phyloP scores from a whole-genome alignment of 169 alveolate genomes.

The Eimeria tenella region DNA sequence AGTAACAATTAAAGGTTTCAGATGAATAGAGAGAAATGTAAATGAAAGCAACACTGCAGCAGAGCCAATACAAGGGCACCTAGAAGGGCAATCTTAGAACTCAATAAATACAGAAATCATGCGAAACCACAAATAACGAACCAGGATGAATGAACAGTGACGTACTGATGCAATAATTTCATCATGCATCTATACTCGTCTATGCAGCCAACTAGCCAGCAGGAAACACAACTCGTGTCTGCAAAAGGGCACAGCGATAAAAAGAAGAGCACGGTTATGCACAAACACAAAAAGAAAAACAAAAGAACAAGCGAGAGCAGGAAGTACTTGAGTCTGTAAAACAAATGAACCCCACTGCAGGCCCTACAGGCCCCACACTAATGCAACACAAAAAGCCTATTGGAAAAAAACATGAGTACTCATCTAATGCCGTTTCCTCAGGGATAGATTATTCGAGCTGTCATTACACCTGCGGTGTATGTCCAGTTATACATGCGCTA shows the following conservation, averaged over 20 bases:
- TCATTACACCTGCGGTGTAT: neutral
- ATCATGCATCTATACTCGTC: slow-evolving; percentile 56
- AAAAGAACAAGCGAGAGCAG: too few relatives aligned
- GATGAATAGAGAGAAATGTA: too few relatives aligned
- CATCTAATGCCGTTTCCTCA: neutral
- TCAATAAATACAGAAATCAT: neutral
- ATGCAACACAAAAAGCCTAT: neutral
- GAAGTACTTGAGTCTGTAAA: too few relatives aligned
- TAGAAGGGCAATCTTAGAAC: too few relatives aligned
- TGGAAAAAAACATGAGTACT: neutral
- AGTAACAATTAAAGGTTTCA: too few relatives aligned
- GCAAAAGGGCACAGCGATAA: neutral
- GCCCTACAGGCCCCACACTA: neutral
- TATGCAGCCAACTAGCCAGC: slow-evolving; percentile 19
- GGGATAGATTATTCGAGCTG: neutral
- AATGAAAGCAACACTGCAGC: too few relatives aligned
- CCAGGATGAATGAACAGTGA: neutral
- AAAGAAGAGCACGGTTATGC: neutral
- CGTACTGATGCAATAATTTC: slow-evolving; percentile 51
- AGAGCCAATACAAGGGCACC: too few relatives aligned
- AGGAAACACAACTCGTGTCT: neutral
- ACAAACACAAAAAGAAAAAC: too few relatives aligned
- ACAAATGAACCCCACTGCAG: too few relatives aligned
- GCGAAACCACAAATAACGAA: neutral
- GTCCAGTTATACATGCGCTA: neutral